Percentiles rank a stretch among this genome's conserved stretches.
phyloP scores from a whole-genome alignment of 108 stramenopile genomes.

The Fistulifera pelliculosa region DNA sequence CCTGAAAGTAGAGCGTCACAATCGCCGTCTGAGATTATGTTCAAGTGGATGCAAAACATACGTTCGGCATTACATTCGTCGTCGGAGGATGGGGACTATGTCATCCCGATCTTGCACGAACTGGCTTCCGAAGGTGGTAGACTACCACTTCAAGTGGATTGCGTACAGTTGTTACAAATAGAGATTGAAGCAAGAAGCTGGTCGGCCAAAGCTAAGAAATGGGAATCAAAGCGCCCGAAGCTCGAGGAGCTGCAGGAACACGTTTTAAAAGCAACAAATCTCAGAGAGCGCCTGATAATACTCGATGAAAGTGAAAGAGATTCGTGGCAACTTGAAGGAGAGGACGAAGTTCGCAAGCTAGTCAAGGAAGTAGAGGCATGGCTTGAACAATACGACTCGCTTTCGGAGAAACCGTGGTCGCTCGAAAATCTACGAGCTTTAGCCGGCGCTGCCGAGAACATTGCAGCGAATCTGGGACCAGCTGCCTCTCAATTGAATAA shows the following conservation, averaged over 20 bases:
- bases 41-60: slow-evolving; percentile 42
- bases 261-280: slow-evolving; percentile 38
- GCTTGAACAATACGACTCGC: slow-evolving; percentile 44
- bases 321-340: slow-evolving; percentile 48
- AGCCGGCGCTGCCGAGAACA: slow-evolving; percentile 37
- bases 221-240: slow-evolving; percentile 57
- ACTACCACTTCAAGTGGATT: slow-evolving; percentile 65
- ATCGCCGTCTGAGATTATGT: slow-evolving; percentile 18
- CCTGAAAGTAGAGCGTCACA: neutral
- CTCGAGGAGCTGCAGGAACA: slow-evolving; percentile 65
- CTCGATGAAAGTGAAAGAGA: slow-evolving; percentile 30
- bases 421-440: slow-evolving; percentile 42
- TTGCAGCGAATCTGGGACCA: slow-evolving; percentile 59
- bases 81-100: slow-evolving; percentile 19
- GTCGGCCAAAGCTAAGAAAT: slow-evolving; percentile 52
- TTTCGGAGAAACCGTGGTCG: slow-evolving; percentile 33
- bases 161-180: slow-evolving; percentile 57
- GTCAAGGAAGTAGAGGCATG: slow-evolving; percentile 46
- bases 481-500: slow-evolving; percentile 41
- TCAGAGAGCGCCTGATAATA: slow-evolving; percentile 45
- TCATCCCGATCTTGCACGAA: slow-evolving; percentile 30
- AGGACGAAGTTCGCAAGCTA: slow-evolving; percentile 41
- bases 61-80: slow-evolving; percentile 26
- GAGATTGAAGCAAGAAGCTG: slow-evolving; percentile 72
- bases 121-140: slow-evolving; percentile 56